These are phyloP conservation scores for Paramecium biaurelia DNA, from an alignment of 73 alveolate species.

Conservation along the genomic window DNA sequence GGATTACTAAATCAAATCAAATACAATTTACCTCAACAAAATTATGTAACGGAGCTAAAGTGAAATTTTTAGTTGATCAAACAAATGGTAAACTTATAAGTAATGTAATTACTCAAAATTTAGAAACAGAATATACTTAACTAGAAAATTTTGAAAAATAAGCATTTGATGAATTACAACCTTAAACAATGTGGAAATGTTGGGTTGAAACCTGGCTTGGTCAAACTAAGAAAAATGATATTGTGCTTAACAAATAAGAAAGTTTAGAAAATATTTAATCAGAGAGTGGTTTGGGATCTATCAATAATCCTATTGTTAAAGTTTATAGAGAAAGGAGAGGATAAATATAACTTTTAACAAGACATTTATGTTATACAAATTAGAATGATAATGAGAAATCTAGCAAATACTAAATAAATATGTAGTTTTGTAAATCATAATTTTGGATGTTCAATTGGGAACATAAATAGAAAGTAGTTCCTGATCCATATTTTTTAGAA, in stretches of 20 bases:
- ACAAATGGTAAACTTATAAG: neutral
- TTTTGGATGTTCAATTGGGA: conserved; percentile 20
- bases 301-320: neutral
- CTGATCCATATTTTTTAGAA: neutral
- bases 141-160: neutral
- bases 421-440: neutral
- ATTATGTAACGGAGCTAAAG: neutral
- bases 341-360: neutral
- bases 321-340: neutral
- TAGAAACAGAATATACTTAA: neutral
- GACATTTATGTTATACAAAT: neutral
- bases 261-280: neutral
- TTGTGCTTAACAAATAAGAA: neutral
- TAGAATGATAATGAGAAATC: neutral
- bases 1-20: neutral
- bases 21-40: neutral
- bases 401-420: neutral
- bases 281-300: neutral
- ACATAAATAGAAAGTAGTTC: neutral
- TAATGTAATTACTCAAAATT: neutral
- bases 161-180: neutral
- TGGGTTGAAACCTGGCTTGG: conserved; percentile 17
- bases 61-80: neutral
- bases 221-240: neutral
- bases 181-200: conserved; percentile 9